Percentiles rank a stretch among this genome's conserved stretches.
These are phyloP conservation scores for Nidularia sp. DNA, from an alignment of 768 basidiomycete genomes.

Conservation along the genomic window DNA sequence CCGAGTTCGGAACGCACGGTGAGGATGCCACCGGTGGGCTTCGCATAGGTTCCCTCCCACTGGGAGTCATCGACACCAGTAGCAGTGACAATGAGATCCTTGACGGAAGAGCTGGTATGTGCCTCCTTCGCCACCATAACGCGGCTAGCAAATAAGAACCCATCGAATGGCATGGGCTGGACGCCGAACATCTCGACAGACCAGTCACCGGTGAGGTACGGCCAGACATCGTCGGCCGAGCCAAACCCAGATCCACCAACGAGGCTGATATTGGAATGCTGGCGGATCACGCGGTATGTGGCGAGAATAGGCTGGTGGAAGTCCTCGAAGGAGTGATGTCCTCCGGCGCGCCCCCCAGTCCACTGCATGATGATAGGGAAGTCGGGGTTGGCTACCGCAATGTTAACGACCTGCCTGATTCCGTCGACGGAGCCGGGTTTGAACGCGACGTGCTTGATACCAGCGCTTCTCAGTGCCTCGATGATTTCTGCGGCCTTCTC, in stretches of 20 bases:
- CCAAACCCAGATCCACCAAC: constrained; percentile 96
- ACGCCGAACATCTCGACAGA: constrained; percentile 72
- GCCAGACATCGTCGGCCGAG: constrained; percentile 92
- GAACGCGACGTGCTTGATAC: constrained; percentile 95
- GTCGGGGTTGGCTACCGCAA: constrained; percentile 89
- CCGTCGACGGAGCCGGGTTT: constrained; percentile 99
- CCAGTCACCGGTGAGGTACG: constrained; percentile 97
- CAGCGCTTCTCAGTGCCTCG: constrained; percentile 69
- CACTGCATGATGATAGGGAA: constrained; percentile 98
- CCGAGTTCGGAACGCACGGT: constrained; percentile 97
- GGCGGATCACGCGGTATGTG: constrained; percentile 88
- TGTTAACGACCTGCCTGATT: constrained; percentile 95
- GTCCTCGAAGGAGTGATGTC: constrained; percentile 98
- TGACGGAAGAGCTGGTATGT: constrained; percentile 90
- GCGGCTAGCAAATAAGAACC: constrained; percentile 92
- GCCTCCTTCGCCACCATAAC: constrained; percentile 99
- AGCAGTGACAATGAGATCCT: constrained; percentile 94
- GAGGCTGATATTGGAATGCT: constrained; percentile 83
- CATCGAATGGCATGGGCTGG: constrained; percentile 98
- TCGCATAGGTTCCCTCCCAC: constrained; percentile 94
- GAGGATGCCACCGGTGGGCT: constrained; percentile 92
- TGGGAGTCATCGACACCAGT: constrained; percentile 84
- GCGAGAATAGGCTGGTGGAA: constrained; percentile 94
- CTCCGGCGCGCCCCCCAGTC: constrained; percentile 98
- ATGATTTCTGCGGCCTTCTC: constrained; percentile 99